These are phyloP conservation scores for Phlegmacium glaucopus DNA, from an alignment of 768 basidiomycete genomes.

Conservation along the genomic window DNA sequence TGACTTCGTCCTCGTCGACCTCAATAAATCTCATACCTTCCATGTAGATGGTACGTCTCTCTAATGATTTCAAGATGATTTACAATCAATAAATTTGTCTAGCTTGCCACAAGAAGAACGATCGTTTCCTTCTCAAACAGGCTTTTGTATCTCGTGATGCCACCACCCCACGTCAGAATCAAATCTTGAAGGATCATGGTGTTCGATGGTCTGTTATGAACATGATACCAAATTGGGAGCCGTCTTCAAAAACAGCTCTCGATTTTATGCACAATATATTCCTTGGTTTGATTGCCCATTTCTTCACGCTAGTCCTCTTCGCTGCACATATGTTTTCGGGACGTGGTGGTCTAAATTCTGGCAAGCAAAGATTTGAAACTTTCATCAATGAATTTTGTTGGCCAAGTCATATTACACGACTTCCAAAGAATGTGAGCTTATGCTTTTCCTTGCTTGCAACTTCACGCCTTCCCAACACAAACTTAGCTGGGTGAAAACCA, in stretches of 20 bases:
- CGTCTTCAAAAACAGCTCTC: constrained; percentile 16
- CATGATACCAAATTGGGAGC: constrained; percentile 24
- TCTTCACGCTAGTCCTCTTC: constrained; percentile 20
- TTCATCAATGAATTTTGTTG: constrained; percentile 23
- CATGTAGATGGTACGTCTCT: background rate
- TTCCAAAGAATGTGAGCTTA: constrained; percentile 29
- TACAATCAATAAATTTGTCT: background rate
- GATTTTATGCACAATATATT: constrained; percentile 32
- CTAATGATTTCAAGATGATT: background rate
- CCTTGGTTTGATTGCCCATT: constrained; percentile 20
- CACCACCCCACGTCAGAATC: constrained; percentile 1
- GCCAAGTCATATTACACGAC: constrained; percentile 26
- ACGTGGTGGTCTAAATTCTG: constrained; percentile 16
- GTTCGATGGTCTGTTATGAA: constrained; percentile 21
- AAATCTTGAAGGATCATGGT: constrained; percentile 20
- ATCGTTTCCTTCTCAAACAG: constrained; percentile 7
- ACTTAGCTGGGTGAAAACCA: constrained; percentile 27
- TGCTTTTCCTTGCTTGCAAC: background rate
- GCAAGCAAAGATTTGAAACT: constrained; percentile 19
- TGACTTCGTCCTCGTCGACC: constrained; percentile 12
- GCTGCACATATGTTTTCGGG: constrained; percentile 22
- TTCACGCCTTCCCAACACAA: background rate
- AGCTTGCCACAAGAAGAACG: constrained; percentile 9
- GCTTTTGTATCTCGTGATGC: constrained; percentile 1
- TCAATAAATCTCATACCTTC: constrained; percentile 13